Conservation (phyloP, 2,329 filamentous ascomycete genomes). For the Escovopsis weberi region DNA sequence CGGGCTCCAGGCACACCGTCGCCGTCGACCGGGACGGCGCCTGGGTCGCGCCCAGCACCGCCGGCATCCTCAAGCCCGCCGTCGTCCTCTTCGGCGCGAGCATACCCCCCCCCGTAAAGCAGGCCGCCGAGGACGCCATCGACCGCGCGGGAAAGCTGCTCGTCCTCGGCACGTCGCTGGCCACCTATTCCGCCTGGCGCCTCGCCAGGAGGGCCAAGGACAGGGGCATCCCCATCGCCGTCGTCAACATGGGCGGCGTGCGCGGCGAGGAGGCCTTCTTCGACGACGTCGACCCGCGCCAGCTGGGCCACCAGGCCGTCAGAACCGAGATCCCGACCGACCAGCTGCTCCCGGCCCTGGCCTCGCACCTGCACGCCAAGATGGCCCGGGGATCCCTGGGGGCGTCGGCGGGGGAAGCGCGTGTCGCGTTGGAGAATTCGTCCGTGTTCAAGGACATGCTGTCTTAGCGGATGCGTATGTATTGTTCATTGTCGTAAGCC, state of each 20-base stretch:
- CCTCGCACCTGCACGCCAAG: constrained; percentile 31
- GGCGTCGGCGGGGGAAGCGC: neutral
- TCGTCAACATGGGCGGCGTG: constrained; percentile 78
- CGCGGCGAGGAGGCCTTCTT: constrained; percentile 67
- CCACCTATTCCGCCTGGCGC: constrained; percentile 91
- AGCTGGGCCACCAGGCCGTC: constrained; percentile 36
- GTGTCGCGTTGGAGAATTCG: constrained; percentile 8
- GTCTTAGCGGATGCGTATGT: constrained; percentile 25
- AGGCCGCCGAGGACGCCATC: constrained; percentile 63
- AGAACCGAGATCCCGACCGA: constrained; percentile 45
- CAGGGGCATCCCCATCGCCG: constrained; percentile 68
- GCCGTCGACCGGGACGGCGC: constrained; percentile 69
- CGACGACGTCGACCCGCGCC: constrained; percentile 34
- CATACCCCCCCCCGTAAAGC: constrained; percentile 55
- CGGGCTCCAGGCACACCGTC: constrained; percentile 40
- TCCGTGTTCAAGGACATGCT: constrained; percentile 44
- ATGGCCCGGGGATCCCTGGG: constrained; percentile 1
- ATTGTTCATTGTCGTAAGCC: neutral
- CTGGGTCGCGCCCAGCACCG: constrained; percentile 50
- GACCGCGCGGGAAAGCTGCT: constrained; percentile 63
- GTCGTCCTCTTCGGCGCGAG: constrained; percentile 96
- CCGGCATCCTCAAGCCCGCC: constrained; percentile 78
- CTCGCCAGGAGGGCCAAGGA: constrained; percentile 73
- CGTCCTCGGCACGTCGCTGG: constrained; percentile 76
- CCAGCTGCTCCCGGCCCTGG: constrained; percentile 40